Conservation (phyloP, 78 protist genomes). For the Dictyostelium purpureum region DNA sequence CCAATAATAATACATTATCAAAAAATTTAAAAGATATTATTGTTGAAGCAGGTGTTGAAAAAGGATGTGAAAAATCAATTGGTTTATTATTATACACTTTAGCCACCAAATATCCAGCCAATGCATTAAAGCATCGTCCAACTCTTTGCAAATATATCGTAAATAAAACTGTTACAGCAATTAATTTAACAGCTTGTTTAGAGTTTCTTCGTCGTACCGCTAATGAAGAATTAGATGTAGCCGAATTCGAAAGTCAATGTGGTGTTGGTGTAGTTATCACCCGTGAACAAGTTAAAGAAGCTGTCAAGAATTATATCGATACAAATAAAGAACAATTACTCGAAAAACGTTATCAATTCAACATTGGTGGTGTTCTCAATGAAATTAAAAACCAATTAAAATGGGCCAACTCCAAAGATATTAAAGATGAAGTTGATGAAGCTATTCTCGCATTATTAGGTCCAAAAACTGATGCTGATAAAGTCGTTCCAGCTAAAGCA, state of each 20-base stretch:
- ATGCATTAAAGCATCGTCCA: constrained; percentile 31
- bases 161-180: constrained; percentile 3
- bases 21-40: constrained; percentile 12
- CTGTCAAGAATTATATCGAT: constrained; percentile 30
- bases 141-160: not conserved
- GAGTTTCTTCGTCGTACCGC: constrained; percentile 18
- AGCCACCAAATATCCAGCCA: constrained; percentile 69
- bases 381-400: constrained; percentile 16
- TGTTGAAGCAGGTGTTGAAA: constrained; percentile 29
- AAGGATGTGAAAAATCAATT: constrained; percentile 46
- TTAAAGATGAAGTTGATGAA: constrained; percentile 76
- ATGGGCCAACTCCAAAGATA: constrained; percentile 70
- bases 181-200: constrained; percentile 2
- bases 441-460: constrained; percentile 63
- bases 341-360: constrained; percentile 38
- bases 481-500: not conserved
- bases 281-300: constrained; percentile 50
- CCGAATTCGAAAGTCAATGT: constrained; percentile 30
- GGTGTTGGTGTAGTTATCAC: constrained; percentile 82
- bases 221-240: not conserved
- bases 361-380: constrained; percentile 36
- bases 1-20: constrained; percentile 14
- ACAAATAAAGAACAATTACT: not conserved
- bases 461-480: constrained; percentile 78
- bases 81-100: constrained; percentile 58